A percentile compares a stretch with the other conserved stretches of the same genome.
Conservation (phyloP, 306 rosid genomes). For the Gastrolobium bilobum region DNA sequence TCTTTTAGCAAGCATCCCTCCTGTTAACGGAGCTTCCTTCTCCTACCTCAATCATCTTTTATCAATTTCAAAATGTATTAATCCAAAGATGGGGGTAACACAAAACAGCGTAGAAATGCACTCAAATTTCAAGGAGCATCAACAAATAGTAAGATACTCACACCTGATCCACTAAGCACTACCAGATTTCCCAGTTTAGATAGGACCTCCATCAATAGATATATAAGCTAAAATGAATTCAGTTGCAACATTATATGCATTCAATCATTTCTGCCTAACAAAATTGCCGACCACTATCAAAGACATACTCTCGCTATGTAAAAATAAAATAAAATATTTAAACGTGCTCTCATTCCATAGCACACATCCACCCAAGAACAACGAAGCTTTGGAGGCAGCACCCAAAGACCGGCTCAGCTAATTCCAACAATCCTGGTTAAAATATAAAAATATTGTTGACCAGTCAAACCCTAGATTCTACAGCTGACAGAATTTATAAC, state of each 20-base stretch:
- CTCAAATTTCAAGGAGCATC: slow-evolving; percentile 23
- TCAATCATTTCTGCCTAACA: slow-evolving; percentile 28
- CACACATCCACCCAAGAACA: slow-evolving; percentile 37
- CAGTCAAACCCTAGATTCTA: slow-evolving; percentile 9
- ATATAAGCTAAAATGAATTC: not conserved
- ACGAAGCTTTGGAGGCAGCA: slow-evolving; percentile 26
- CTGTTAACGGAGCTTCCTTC: slow-evolving; percentile 32
- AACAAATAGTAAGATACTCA: slow-evolving; percentile 20
- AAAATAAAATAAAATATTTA: not conserved
- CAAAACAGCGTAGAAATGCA: slow-evolving; percentile 21
- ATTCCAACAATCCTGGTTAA: slow-evolving; percentile 14
- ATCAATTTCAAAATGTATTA: slow-evolving; percentile 22
- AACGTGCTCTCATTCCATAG: slow-evolving; percentile 1
- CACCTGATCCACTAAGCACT: slow-evolving; percentile 20
- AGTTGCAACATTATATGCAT: slow-evolving; percentile 26
- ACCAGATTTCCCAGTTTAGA: slow-evolving; percentile 33
- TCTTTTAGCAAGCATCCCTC: slow-evolving; percentile 12
- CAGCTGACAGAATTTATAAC: not conserved
- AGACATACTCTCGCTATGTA: not conserved
- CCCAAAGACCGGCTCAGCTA: slow-evolving; percentile 12
- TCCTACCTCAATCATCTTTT: slow-evolving; percentile 40
- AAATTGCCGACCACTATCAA: not conserved
- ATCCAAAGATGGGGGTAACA: slow-evolving; percentile 35
- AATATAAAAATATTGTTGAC: slow-evolving; percentile 1
- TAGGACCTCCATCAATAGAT: slow-evolving; percentile 28